Evolutionary conservation across 495 filamentous ascomycete genomes (phyloP).

Genomic region (Podospora anserina): DNA sequence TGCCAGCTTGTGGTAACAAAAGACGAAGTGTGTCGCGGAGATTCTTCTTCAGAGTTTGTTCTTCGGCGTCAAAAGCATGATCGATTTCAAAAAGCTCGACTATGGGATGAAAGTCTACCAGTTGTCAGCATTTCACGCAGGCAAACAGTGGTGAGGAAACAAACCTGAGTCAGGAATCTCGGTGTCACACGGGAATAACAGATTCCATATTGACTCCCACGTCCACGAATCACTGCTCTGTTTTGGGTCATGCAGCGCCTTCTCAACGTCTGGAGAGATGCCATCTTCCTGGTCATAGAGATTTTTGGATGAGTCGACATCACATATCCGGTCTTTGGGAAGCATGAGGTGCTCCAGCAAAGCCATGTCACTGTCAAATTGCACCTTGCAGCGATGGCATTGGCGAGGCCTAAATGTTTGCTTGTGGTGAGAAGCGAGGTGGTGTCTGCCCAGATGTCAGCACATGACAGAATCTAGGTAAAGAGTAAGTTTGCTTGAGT

Average conservation of each 20-base stretch:
- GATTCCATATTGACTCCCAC: slow-evolving; percentile 26
- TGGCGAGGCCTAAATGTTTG: slow-evolving; percentile 5
- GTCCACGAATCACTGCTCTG: slow-evolving; percentile 3
- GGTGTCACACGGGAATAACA: slow-evolving; percentile 24
- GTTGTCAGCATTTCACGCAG: slow-evolving; percentile 3
- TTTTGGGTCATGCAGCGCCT: slow-evolving; percentile 1
- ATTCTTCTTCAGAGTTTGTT: slow-evolving; percentile 24
- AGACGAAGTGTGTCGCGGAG: slow-evolving; percentile 31
- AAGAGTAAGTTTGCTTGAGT: slow-evolving; percentile 23
- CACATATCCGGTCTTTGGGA: slow-evolving; percentile 31
- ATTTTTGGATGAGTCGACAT: neutral
- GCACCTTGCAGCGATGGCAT: slow-evolving; percentile 27
- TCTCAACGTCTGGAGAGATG: slow-evolving; percentile 17
- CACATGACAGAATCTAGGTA: neutral
- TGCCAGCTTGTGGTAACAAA: slow-evolving; percentile 18
- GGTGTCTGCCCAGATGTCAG: slow-evolving; percentile 18
- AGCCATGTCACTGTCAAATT: slow-evolving; percentile 9
- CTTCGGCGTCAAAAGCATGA: slow-evolving; percentile 25
- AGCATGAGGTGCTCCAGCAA: slow-evolving; percentile 24
- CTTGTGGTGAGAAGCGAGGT: slow-evolving; percentile 23
- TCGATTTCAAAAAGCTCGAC: slow-evolving; percentile 31
- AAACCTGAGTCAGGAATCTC: slow-evolving; percentile 25
- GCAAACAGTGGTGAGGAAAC: neutral
- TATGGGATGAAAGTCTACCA: slow-evolving; percentile 26
- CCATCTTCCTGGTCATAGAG: slow-evolving; percentile 27